Conservation (phyloP, 257 asterid genomes). For the Henckelia pumila region DNA sequence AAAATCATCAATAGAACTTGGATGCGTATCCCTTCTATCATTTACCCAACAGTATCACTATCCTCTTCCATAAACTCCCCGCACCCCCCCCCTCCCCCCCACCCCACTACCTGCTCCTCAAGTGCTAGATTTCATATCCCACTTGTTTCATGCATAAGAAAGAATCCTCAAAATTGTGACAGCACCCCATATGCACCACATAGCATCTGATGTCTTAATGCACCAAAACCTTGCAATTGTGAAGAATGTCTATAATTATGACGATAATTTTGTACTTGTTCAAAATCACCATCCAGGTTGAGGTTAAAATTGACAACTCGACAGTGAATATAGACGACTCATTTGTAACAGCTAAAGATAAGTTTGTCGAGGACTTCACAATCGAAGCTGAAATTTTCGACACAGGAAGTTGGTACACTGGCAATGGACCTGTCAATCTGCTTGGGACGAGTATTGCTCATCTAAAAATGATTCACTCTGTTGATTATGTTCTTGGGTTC, state of each 20-base stretch:
- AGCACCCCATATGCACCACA: no score
- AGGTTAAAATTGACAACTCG: constrained; percentile 67
- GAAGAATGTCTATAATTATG: constrained; percentile 9
- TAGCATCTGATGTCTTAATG: no score
- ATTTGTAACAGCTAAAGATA: constrained; percentile 43
- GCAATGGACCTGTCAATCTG: constrained; percentile 43
- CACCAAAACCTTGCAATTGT: constrained; percentile 2
- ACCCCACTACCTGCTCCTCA: no score
- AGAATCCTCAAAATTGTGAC: no score
- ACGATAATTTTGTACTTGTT: constrained; percentile 19
- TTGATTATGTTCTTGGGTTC: constrained; percentile 66
- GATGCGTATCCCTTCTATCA: no score
- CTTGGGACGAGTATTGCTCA: constrained; percentile 55
- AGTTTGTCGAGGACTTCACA: constrained; percentile 45
- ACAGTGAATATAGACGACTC: constrained; percentile 48
- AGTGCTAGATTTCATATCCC: no score
- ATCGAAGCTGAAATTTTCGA: constrained; percentile 84
- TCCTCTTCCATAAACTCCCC: no score
- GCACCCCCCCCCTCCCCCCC: no score
- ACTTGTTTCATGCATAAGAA: no score
- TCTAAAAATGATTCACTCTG: constrained; percentile 46
- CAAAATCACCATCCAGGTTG: constrained; percentile 57
- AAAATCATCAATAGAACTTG: no score
- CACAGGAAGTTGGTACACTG: constrained; percentile 45
- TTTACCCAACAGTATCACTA: no score